These are phyloP conservation scores for Puccinia horiana DNA, from an alignment of 1,284 basidiomycete genomes.

Conservation along the genomic window DNA sequence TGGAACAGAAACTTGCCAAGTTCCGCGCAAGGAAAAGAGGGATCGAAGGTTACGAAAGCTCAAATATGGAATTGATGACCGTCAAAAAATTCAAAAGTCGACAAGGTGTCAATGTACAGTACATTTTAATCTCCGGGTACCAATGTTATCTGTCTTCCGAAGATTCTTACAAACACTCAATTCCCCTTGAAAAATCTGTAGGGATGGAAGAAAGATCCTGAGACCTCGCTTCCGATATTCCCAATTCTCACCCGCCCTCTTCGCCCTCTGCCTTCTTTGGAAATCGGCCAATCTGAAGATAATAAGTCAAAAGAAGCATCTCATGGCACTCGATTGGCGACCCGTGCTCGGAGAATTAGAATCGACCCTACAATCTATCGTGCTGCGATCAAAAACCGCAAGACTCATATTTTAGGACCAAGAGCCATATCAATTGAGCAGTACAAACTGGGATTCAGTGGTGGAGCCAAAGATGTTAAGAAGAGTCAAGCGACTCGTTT, in stretches of 20 bases:
- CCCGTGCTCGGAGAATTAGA: slow-evolving; percentile 33
- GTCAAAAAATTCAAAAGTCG: slow-evolving; percentile 44
- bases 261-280: slow-evolving; percentile 27
- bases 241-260: slow-evolving; percentile 45
- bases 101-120: slow-evolving; percentile 35
- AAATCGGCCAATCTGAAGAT: background rate
- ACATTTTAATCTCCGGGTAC: background rate
- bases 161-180: background rate
- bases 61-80: slow-evolving; percentile 48
- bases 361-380: slow-evolving; percentile 48
- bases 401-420: slow-evolving; percentile 44
- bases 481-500: slow-evolving; percentile 30
- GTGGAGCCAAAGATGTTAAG: slow-evolving; percentile 44
- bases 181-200: background rate
- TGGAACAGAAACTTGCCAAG: slow-evolving; percentile 16
- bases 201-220: slow-evolving; percentile 50
- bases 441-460: slow-evolving; percentile 32
- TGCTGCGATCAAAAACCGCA: slow-evolving; percentile 44
- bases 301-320: background rate
- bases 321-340: background rate
- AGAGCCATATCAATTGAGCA: slow-evolving; percentile 48
- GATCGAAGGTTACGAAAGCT: slow-evolving; percentile 43
- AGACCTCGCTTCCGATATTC: slow-evolving; percentile 48
- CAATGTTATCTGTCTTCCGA: background rate
- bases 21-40: slow-evolving; percentile 21